Base-by-base conservation (phyloP, 176 grass and related monocot species). In the Eleusine indica region DNA sequence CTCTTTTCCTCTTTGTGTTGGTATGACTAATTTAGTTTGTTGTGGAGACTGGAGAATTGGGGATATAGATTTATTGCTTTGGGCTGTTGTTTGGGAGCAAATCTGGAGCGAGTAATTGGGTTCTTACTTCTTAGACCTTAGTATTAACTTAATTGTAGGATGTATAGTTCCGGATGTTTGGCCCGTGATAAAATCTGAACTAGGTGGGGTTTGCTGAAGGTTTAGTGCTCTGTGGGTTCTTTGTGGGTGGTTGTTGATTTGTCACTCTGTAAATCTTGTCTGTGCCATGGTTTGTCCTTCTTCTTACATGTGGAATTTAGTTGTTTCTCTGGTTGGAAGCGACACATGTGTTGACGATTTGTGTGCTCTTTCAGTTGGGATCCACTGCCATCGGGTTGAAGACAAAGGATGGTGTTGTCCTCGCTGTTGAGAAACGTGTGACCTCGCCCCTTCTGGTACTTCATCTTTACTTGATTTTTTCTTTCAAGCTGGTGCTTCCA, bases 401-500 rank as follows among this genome's bases (percentile, higher is more conserved):
- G 87, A 99, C 96, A 56, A 99, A 96, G 82, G 78, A 99, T 58
- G 96, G 93, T 49, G 93, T 96, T 38, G 96, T 99, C 25, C 89
- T 96, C 0, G 93, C 96, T 47, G 93, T 99, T 15, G 96, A 99
- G 86, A 99, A 99, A 90, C 91, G 96, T 69, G 93, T 99, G n/a
- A 99, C 96, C 71, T 99, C 96, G 0, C 91, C 93, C 47, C 82
- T 96, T 17, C 86, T 99, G 89, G 91, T 99, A 92, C 7, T 82
- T 85, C 6, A 41, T 17, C 15, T 35, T 62, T 32, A 3, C 84
- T 41, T 52, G 1, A 49, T 43, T 10, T 10, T 19, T 78, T 52
- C 15, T 18, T 1, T 42, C 0, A 15, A 65, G 78, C 49, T 32
- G 43, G 29, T 77, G 52, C 16, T 56, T 82, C 0, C 25, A 63